Evolutionary conservation across 768 basidiomycete species (phyloP).

Genomic region (Candolleomyces efflorescens): DNA sequence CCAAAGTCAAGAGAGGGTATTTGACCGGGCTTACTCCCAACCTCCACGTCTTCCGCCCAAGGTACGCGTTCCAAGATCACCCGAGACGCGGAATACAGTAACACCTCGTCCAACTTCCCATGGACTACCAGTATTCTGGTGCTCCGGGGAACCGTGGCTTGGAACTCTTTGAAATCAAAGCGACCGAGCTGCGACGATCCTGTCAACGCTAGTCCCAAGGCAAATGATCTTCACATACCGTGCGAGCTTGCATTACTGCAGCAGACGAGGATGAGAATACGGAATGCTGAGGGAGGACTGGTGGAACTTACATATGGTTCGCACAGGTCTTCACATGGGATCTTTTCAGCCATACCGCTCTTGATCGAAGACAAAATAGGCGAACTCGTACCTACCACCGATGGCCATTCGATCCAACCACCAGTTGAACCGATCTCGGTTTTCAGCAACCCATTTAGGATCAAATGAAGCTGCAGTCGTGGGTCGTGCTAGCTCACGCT

Average conservation of each 20-base stretch:
- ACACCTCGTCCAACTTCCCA: constrained; percentile 34
- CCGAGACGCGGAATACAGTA: constrained; percentile 32
- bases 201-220: not conserved
- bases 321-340: constrained; percentile 2
- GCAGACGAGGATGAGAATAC: not conserved
- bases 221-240: constrained; percentile 2
- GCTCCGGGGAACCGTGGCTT: constrained; percentile 23
- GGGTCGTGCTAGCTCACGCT: constrained; percentile 9
- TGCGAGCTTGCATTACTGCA: constrained; percentile 12
- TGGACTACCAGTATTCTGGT: constrained; percentile 38
- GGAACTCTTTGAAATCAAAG: constrained; percentile 26
- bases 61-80: constrained; percentile 33
- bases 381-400: not conserved
- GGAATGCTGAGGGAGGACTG: not conserved
- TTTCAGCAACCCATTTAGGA: constrained; percentile 7
- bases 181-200: constrained; percentile 20
- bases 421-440: constrained; percentile 9
- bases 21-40: constrained; percentile 28
- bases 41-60: constrained; percentile 29
- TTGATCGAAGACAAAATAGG: not conserved
- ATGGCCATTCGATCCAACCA: constrained; percentile 11
- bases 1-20: constrained; percentile 36
- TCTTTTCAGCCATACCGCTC: not conserved
- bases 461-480: constrained; percentile 8
- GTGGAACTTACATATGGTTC: constrained; percentile 9